Conservation (phyloP, 805 yeast genomes). For the Yarrowia osloensis region DNA sequence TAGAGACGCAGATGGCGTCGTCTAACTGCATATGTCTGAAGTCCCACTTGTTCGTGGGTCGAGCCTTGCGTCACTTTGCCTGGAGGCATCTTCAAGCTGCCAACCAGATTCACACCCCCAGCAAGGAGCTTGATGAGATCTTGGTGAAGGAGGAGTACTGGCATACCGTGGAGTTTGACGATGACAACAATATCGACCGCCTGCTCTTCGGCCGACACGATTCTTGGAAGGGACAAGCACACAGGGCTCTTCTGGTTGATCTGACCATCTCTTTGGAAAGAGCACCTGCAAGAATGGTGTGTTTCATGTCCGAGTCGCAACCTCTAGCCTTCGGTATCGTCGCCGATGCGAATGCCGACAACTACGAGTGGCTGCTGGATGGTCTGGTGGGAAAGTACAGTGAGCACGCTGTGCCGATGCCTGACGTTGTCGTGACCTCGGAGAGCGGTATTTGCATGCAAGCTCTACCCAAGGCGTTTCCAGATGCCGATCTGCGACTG, state of each 20-base stretch:
- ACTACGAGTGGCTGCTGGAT: background rate
- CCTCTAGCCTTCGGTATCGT: background rate
- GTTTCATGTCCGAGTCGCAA: background rate
- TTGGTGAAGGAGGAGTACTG: background rate
- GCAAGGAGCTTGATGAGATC: too few relatives aligned
- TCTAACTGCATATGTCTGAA: background rate
- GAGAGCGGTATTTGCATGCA: background rate
- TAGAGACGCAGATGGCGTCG: background rate
- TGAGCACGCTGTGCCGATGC: background rate
- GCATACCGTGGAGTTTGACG: background rate
- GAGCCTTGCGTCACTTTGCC: background rate
- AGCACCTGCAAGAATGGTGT: background rate
- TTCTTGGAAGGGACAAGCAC: background rate
- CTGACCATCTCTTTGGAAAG: background rate
- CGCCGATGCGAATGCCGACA: background rate
- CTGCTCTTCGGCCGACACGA: background rate
- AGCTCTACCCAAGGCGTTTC: background rate
- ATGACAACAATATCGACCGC: background rate
- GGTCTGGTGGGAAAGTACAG: background rate
- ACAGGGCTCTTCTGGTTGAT: background rate
- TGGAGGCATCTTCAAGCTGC: background rate
- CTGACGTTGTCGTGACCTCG: background rate
- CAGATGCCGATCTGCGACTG: background rate
- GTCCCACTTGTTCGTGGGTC: background rate
- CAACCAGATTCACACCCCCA: background rate